Conservation (phyloP, 352 stramenopile genomes). For the Phytopythium oedochilum region DNA sequence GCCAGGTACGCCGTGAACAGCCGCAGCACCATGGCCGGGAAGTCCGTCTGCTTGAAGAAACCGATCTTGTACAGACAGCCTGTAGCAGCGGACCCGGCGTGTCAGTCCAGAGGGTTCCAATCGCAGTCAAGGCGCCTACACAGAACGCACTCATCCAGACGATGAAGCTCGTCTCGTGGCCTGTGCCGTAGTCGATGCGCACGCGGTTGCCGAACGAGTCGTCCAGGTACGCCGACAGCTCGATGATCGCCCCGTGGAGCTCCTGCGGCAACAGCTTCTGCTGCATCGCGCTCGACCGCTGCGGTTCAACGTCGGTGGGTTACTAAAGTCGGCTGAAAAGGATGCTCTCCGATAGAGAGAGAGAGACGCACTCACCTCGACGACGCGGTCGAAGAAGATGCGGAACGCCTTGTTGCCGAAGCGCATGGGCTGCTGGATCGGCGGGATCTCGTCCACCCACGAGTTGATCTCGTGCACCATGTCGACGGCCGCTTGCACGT, state of each 20-base stretch:
- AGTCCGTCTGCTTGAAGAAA: conserved; percentile 83
- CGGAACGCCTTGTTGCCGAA: conserved; percentile 96
- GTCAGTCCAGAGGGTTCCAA: not conserved
- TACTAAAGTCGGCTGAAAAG: too few relatives aligned
- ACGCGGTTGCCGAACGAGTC: conserved; percentile 96
- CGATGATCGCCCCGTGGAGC: conserved; percentile 67
- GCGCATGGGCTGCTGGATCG: conserved; percentile 91
- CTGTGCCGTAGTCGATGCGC: conserved; percentile 98
- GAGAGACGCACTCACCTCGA: conserved; percentile 31
- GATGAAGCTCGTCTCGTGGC: conserved; percentile 98
- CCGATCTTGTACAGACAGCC: conserved; percentile 87
- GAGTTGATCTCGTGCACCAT: conserved; percentile 60
- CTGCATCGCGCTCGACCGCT: conserved; percentile 55
- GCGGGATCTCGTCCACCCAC: conserved; percentile 91
- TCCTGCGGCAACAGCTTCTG: conserved; percentile 53
- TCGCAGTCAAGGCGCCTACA: conserved; percentile 7
- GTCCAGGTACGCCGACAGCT: conserved; percentile 94
- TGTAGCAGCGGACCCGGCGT: conserved; percentile 4
- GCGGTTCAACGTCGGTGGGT: not conserved
- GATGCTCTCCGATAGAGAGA: not conserved
- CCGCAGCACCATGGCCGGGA: conserved; percentile 82
- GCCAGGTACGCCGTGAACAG: conserved; percentile 94
- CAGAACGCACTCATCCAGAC: conserved; percentile 87
- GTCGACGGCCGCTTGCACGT: conserved; percentile 63
- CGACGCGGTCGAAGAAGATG: conserved; percentile 81